phyloP scores from a whole-genome alignment of 129 eudicot species.

The Arctium lappa region DNA sequence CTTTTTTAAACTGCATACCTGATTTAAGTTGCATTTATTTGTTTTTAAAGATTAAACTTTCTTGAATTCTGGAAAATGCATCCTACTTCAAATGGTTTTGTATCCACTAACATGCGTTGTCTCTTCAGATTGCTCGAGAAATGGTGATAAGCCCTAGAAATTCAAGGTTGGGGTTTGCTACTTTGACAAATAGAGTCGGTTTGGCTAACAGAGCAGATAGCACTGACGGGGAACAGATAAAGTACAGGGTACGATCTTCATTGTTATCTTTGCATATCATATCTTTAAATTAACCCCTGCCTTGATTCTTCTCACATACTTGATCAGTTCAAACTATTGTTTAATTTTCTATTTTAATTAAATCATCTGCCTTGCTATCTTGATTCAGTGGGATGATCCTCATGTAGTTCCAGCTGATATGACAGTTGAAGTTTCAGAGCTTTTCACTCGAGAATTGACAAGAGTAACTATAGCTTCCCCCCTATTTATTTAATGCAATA shows the following conservation, averaged over 20 bases:
- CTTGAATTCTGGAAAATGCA: background rate
- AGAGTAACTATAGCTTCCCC: conserved; percentile 50
- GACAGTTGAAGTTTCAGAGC: conserved; percentile 90
- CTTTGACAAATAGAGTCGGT: conserved; percentile 77
- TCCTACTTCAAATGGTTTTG: background rate
- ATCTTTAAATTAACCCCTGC: background rate
- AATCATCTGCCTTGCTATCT: background rate
- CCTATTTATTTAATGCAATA: background rate
- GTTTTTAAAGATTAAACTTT: background rate
- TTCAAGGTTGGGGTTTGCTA: conserved; percentile 72
- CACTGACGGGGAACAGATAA: conserved; percentile 65
- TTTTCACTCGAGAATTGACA: conserved; percentile 83
- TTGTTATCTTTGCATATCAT: background rate
- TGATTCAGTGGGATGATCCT: conserved; percentile 87
- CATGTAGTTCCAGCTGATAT: conserved; percentile 71
- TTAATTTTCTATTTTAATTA: conserved; percentile 4
- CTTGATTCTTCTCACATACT: background rate
- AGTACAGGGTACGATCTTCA: conserved; percentile 54
- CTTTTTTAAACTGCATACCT: too few relatives aligned
- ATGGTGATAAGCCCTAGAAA: conserved; percentile 97
- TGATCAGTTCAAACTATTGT: background rate
- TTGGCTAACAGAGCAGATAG: conserved; percentile 59
- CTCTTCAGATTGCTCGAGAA: conserved; percentile 83
- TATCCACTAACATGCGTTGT: conserved; percentile 8
- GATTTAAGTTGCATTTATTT: background rate